Percentiles rank a stretch among this genome's conserved stretches.
Evolutionary conservation across 2,329 filamentous ascomycete species (phyloP).

Genomic region (Acephala macrosclerotiorum): DNA sequence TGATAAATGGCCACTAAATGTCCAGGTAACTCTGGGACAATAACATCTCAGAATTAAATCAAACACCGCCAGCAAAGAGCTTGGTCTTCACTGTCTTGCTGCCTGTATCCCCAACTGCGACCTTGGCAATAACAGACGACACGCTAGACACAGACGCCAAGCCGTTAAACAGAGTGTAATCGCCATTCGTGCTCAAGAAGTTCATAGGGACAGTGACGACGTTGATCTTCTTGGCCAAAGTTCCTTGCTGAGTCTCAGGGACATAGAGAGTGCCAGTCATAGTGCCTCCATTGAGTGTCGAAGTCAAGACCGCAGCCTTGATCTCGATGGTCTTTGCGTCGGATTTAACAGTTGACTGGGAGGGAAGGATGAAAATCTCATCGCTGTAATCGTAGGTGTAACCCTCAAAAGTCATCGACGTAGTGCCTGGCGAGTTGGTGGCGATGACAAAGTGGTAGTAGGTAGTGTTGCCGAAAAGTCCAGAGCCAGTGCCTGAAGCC

Average conservation of each 20-base stretch:
- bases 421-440: slow-evolving; percentile 23
- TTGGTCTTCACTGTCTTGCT: slow-evolving; percentile 28
- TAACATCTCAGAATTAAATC: background rate
- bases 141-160: slow-evolving; percentile 13
- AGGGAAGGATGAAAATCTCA: slow-evolving; percentile 27
- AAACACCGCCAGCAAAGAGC: slow-evolving; percentile 1
- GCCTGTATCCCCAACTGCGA: slow-evolving; percentile 18
- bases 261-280: slow-evolving; percentile 26
- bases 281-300: slow-evolving; percentile 12
- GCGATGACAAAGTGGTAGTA: slow-evolving; percentile 24
- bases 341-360: slow-evolving; percentile 17
- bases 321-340: slow-evolving; percentile 14
- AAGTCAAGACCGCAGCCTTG: slow-evolving; percentile 24
- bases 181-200: slow-evolving; percentile 15
- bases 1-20: too few species aligned
- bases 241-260: slow-evolving; percentile 21
- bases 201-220: slow-evolving; percentile 18
- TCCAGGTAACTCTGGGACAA: too few species aligned
- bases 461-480: slow-evolving; percentile 12
- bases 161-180: slow-evolving; percentile 25
- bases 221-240: slow-evolving; percentile 13
- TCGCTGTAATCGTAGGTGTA: slow-evolving; percentile 24
- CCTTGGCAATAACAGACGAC: slow-evolving; percentile 23
- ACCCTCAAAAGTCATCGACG: slow-evolving; percentile 18
- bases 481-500: slow-evolving; percentile 8